Evolutionary conservation across 768 basidiomycete species (phyloP), one percentile per base, ranked within the genome.

Genomic region (Tulasnella sp.): DNA sequence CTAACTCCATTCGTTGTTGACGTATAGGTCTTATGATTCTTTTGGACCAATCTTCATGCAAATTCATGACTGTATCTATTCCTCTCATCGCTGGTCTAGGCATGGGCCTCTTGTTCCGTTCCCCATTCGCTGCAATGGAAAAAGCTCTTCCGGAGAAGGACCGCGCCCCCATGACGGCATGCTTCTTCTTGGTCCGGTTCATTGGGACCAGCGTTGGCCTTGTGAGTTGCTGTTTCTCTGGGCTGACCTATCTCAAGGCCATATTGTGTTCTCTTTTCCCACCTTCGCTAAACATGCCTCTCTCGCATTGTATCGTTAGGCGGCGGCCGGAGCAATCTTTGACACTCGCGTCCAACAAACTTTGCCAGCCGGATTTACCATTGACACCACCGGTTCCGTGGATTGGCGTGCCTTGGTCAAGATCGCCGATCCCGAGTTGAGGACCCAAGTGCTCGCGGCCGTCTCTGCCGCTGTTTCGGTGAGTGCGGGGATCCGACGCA

Each of bases 111-210:
- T 84, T 94, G 36, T 93, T 94, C 83, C 93, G 94, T 80, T 90
- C 93, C 0, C 93, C 93, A 9, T 93, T 93, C 80, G 92, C 93
- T 80, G 87, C 93, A 11, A 92, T 94, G 81, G 88, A 88, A 70
- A 86, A 86, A 77, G 88, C 90, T 15, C 82, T 94, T 42, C 86
- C 88, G 76, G 87, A 89, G 8, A 84, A 86, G 68, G 90, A 93
- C 79, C 82, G 93, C 72, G 93, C 93, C 3, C 87, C 89, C 29
- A 91, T 92, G 38, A 95, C 93, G 12, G 91, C 92, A 80, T 93
- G 92, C 14, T 95, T 94, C 82, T 94, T 95, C 83, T 86, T 94
- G 75, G 92, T 93, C 67, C 87, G 93, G 64, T 94, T 94, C 83
- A 94, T 93, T 45, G 93, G 93, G 11, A 92, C 93, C 39, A 93